Conservation (phyloP, 1,284 basidiomycete genomes). For the Cryptococcus neoformans region DNA sequence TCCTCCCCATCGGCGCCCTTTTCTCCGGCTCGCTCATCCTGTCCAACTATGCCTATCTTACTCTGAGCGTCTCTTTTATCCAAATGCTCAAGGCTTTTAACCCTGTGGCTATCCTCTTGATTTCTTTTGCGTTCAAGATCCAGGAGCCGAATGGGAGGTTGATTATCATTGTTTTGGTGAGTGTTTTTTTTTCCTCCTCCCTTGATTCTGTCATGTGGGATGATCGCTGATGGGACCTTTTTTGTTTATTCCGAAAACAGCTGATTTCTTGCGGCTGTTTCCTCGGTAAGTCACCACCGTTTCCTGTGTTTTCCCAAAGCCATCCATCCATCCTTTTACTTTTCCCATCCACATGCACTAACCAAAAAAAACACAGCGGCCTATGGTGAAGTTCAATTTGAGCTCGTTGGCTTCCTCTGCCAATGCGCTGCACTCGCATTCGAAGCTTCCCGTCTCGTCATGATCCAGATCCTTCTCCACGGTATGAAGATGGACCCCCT, state of each 20-base stretch:
- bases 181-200: conserved; percentile 12
- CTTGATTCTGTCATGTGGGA: not conserved
- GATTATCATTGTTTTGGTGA: conserved; percentile 68
- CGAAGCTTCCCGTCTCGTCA: conserved; percentile 68
- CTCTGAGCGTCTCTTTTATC: conserved; percentile 88
- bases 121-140: conserved; percentile 85
- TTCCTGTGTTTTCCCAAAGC: not conserved
- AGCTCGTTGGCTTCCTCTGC: conserved; percentile 78
- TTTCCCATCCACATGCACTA: not conserved
- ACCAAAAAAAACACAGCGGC: conserved; percentile 22
- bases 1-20: conserved; percentile 87
- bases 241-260: conserved; percentile 12
- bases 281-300: conserved; percentile 59
- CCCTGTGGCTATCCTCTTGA: conserved; percentile 93
- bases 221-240: not conserved
- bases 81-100: conserved; percentile 99
- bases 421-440: conserved; percentile 73
- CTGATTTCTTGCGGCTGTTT: conserved; percentile 92
- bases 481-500: conserved; percentile 95
- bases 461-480: conserved; percentile 94
- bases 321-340: not conserved
- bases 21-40: conserved; percentile 90
- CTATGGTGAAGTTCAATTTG: conserved; percentile 82
- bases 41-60: conserved; percentile 91
- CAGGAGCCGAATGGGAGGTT: conserved; percentile 82